phyloP scores from a whole-genome alignment of 108 stramenopile species.

The Conticribra guillardii region DNA sequence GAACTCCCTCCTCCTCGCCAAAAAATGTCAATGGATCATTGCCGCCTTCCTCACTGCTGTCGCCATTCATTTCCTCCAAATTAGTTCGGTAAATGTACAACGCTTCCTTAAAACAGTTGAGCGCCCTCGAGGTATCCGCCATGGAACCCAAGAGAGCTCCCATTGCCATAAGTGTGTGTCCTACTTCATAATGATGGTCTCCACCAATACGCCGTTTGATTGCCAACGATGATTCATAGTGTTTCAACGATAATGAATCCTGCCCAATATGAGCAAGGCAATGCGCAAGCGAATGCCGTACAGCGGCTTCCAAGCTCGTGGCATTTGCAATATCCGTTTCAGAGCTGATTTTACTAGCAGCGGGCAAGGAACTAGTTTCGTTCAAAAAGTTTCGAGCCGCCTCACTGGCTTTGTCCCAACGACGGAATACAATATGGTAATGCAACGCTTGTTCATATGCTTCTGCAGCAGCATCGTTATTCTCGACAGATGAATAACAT shows the following conservation, averaged over 20 bases:
- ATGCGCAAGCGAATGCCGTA: conserved; percentile 33
- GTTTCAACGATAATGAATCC: conserved; percentile 35
- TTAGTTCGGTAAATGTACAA: conserved; percentile 36
- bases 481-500: conserved; percentile 13
- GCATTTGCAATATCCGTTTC: conserved; percentile 30
- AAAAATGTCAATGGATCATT: background rate
- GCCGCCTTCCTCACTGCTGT: background rate
- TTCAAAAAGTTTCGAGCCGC: background rate
- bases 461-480: conserved; percentile 35
- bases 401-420: conserved; percentile 14
- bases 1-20: conserved; percentile 10
- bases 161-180: conserved; percentile 44
- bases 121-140: conserved; percentile 26
- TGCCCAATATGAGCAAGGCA: conserved; percentile 33
- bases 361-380: conserved; percentile 6
- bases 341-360: conserved; percentile 3
- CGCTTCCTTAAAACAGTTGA: conserved; percentile 50
- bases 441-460: conserved; percentile 39
- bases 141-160: conserved; percentile 35
- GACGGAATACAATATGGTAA: conserved; percentile 32
- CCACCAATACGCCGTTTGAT: conserved; percentile 47
- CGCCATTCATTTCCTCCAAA: conserved; percentile 20
- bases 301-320: conserved; percentile 41
- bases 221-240: conserved; percentile 33
- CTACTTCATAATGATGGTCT: conserved; percentile 39